Evolutionary conservation across 2,329 filamentous ascomycete genomes (phyloP).

Genomic region (Colletotrichum truncatum): DNA sequence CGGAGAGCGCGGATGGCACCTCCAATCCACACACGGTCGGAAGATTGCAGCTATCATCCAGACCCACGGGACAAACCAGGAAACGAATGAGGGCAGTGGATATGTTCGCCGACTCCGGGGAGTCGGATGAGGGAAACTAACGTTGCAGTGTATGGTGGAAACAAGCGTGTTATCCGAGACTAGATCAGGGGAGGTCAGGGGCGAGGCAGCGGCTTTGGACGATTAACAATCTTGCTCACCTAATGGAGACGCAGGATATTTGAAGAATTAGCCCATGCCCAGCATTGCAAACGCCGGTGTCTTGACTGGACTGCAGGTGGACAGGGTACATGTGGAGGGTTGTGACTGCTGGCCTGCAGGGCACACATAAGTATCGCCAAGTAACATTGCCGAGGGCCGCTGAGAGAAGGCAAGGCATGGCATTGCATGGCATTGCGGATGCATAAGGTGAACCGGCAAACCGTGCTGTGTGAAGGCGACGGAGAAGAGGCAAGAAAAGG

Average conservation of each 20-base stretch:
- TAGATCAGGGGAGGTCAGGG: not conserved
- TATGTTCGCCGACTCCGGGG: constrained; percentile 86
- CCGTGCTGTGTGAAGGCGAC: no score
- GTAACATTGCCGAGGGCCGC: not conserved
- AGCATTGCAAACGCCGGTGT: constrained; percentile 10
- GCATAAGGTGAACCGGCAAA: not conserved
- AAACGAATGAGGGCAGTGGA: constrained; percentile 81
- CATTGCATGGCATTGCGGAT: not conserved
- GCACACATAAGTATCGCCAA: not conserved
- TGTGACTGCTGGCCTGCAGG: constrained; percentile 10
- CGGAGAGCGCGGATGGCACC: constrained; percentile 30
- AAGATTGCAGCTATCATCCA: constrained; percentile 35
- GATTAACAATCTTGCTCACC: constrained; percentile 22
- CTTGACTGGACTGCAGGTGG: constrained; percentile 15
- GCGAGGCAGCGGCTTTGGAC: constrained; percentile 7
- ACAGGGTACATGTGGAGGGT: constrained; percentile 16
- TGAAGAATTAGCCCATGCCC: constrained; percentile 7
- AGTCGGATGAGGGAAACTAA: constrained; percentile 45
- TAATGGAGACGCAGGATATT: constrained; percentile 1
- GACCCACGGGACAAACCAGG: constrained; percentile 47
- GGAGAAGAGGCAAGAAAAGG: not conserved
- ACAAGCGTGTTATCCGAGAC: not conserved
- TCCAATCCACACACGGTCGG: constrained; percentile 10
- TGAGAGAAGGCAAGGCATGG: not conserved
- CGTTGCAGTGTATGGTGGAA: not conserved